Base-by-base conservation (phyloP, 805 yeast genomes). In the Monosporozyma aquatica region DNA sequence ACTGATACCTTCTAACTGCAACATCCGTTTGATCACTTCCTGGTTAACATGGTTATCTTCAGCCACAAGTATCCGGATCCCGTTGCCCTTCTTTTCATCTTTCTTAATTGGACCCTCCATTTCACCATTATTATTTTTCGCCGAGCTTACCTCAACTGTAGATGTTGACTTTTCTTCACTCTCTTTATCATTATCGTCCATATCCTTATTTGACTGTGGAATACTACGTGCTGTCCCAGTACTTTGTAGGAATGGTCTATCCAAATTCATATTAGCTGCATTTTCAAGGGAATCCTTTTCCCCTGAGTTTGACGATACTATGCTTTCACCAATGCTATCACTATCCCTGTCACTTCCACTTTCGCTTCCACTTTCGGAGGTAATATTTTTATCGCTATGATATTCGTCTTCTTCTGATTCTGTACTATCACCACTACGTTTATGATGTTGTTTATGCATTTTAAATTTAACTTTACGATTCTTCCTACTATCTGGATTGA, bases 1-100 rank as follows among this genome's bases (percentile, higher is more conserved):
- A 1, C 61, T 64, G 46, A 84, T 74, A 0, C 95, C 95, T 64
- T 92, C 97, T 17, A 92, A 66, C 40, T 72, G 74, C 46, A 92
- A 68, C 96, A 92, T 89, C 41, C 97, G 68, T 53, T 74, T 78
- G 56, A 90, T 84, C 17, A 92, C 97, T 63, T 89, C 95, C 61
- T 90, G 97, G 58, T 92, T 92, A 8, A 92, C 97, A 50, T 73
- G 67, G 56, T 92, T 92, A 55, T 92, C 98, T 57, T 92, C 98
- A 0, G 96, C 97, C 13, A 92, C 90, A 37, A 92, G 68, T 18
- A 92, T 78, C 24, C 25, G 37, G 9, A 25, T 38, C n/a, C 15
- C 15, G 20, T 39, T 33, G 10, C 35, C 51, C 53, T 67, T 39
- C 64, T n/a, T 17, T 43, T 37, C 42, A 42, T 25, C 6, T 6